These are phyloP conservation scores for Tolypocladium tundrense DNA, from an alignment of 2,329 filamentous ascomycete species.

Conservation along the genomic window DNA sequence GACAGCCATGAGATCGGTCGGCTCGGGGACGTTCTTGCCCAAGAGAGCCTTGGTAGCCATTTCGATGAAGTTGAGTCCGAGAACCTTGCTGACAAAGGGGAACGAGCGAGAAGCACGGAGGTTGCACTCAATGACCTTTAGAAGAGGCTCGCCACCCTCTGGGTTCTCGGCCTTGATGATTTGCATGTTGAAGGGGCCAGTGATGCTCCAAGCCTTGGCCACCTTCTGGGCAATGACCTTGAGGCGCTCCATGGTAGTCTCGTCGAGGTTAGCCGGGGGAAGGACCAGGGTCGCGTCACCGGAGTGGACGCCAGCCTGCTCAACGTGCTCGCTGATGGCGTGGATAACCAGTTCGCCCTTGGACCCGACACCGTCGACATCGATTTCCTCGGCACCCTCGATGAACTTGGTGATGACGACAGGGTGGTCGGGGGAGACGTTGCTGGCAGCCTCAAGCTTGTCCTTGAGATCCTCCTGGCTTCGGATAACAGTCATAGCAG, in stretches of 20 bases:
- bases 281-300: conserved; percentile 93
- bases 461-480: conserved; percentile 84
- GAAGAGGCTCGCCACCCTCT: conserved; percentile 60
- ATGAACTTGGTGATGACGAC: conserved; percentile 99
- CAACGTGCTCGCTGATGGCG: conserved; percentile 89
- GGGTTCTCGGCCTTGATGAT: conserved; percentile 87
- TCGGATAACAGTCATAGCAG: conserved; percentile 95
- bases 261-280: conserved; percentile 71
- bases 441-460: conserved; percentile 82
- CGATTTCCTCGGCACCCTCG: conserved; percentile 90
- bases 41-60: conserved; percentile 87
- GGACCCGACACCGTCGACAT: conserved; percentile 86
- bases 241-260: conserved; percentile 68
- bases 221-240: conserved; percentile 97
- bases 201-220: conserved; percentile 93
- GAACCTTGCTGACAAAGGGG: conserved; percentile 95
- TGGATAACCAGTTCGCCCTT: conserved; percentile 81
- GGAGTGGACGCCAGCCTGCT: conserved; percentile 96
- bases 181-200: conserved; percentile 99
- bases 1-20: conserved; percentile 76
- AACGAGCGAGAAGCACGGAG: conserved; percentile 94
- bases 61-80: conserved; percentile 94
- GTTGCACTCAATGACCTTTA: conserved; percentile 98
- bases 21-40: conserved; percentile 72
- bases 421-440: conserved; percentile 90